Conservation (phyloP, 2,329 filamentous ascomycete genomes). For the Lachnellula cervina region DNA sequence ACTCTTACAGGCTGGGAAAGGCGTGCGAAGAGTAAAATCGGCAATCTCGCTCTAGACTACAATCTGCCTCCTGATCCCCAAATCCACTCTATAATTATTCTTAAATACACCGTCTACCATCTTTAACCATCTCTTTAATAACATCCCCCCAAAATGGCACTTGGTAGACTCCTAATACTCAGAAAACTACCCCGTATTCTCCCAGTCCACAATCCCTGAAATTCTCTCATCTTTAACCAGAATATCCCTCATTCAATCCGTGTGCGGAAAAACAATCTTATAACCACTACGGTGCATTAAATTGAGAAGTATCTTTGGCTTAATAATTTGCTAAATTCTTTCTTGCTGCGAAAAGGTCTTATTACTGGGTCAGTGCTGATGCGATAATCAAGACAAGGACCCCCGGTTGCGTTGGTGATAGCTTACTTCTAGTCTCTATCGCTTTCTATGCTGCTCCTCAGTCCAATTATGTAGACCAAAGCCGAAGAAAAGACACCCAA, state of each 20-base stretch:
- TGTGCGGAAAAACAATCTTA: constrained; percentile 42
- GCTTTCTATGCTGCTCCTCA: neutral
- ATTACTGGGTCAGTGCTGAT: constrained; percentile 6
- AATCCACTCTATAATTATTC: constrained; percentile 8
- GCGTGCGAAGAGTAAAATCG: too few species aligned
- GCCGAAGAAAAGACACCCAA: too few species aligned
- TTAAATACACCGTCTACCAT: constrained; percentile 10
- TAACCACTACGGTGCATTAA: constrained; percentile 9
- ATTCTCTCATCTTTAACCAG: constrained; percentile 36
- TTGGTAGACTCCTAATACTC: constrained; percentile 37
- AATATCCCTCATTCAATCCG: constrained; percentile 42
- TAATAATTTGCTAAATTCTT: constrained; percentile 10
- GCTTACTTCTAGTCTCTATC: constrained; percentile 1
- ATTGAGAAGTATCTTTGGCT: constrained; percentile 1
- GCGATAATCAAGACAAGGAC: constrained; percentile 10
- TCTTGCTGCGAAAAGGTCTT: constrained; percentile 9
- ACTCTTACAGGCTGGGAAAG: too few species aligned
- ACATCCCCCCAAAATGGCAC: constrained; percentile 9
- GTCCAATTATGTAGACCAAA: too few species aligned
- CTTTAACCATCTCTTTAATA: constrained; percentile 11
- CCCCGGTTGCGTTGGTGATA: constrained; percentile 9
- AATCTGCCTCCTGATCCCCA: constrained; percentile 8
- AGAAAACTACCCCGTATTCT: constrained; percentile 36
- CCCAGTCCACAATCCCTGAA: constrained; percentile 39
- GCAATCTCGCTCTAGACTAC: too few species aligned